Evolutionary conservation across 768 basidiomycete genomes (phyloP).

Genomic region (Ramaria sp.): DNA sequence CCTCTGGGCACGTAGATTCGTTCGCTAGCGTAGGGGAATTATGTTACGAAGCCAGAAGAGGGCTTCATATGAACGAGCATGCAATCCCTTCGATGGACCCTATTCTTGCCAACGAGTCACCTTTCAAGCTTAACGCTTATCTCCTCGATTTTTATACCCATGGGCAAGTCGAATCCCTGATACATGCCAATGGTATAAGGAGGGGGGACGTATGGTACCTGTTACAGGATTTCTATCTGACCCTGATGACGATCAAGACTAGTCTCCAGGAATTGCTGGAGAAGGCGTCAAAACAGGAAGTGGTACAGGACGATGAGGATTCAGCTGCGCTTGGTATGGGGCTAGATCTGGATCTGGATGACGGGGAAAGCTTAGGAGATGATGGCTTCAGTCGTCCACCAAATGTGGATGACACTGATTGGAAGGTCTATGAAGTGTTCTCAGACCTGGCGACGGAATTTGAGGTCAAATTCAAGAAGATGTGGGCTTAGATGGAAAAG

Average conservation of each 20-base stretch:
- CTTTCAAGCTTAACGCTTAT: constrained; percentile 46
- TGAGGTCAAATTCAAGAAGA: constrained; percentile 45
- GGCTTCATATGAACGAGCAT: constrained; percentile 45
- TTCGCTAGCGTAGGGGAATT: constrained; percentile 33
- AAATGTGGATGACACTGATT: constrained; percentile 35
- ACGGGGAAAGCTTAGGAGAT: constrained; percentile 15
- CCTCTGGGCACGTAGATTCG: constrained; percentile 41
- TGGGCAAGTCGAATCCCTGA: constrained; percentile 41
- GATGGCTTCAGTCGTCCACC: constrained; percentile 21
- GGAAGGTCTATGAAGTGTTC: constrained; percentile 45
- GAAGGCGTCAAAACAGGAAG: constrained; percentile 13
- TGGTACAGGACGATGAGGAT: constrained; percentile 1
- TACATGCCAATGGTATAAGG: constrained; percentile 45
- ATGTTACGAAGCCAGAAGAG: constrained; percentile 35
- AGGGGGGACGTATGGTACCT: constrained; percentile 54
- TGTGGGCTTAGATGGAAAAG: constrained; percentile 48
- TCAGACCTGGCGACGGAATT: constrained; percentile 36
- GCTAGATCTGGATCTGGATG: constrained; percentile 18
- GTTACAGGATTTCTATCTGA: constrained; percentile 46
- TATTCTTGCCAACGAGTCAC: constrained; percentile 11
- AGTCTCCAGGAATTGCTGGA: constrained; percentile 37
- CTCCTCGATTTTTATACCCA: constrained; percentile 60
- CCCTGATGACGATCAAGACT: constrained; percentile 34
- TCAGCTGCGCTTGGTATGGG: constrained; percentile 14
- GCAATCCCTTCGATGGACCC: constrained; percentile 44